Evolutionary conservation across 331 rosid species (phyloP).

Genomic region (Malus hybrid): DNA sequence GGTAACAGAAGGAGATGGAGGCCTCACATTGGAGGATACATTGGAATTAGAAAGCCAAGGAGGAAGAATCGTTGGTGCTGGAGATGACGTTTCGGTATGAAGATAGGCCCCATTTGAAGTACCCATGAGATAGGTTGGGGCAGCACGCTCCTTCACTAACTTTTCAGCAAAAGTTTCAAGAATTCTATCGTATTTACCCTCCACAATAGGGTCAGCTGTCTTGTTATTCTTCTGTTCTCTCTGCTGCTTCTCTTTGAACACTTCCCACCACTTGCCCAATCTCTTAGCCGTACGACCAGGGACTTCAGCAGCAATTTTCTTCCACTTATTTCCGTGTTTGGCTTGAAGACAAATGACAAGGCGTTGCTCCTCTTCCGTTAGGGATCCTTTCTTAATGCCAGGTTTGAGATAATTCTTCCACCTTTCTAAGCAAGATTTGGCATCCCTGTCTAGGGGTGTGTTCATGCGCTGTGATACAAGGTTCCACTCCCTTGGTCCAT

Average conservation of each 20-base stretch:
- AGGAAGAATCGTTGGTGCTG: slow-evolving; percentile 59
- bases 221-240: slow-evolving; percentile 53
- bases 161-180: slow-evolving; percentile 76
- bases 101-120: slow-evolving; percentile 66
- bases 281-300: slow-evolving; percentile 92
- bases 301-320: slow-evolving; percentile 79
- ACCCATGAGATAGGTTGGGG: slow-evolving; percentile 60
- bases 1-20: slow-evolving; percentile 84
- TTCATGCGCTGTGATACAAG: slow-evolving; percentile 81
- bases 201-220: slow-evolving; percentile 41
- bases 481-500: slow-evolving; percentile 84
- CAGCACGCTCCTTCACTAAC: slow-evolving; percentile 43
- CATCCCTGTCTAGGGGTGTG: slow-evolving; percentile 64
- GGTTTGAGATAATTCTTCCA: slow-evolving; percentile 91
- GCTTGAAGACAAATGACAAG: slow-evolving; percentile 76
- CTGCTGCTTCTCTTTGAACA: slow-evolving; percentile 83
- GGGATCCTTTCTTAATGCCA: slow-evolving; percentile 75
- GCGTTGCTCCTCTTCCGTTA: slow-evolving; percentile 76
- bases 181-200: slow-evolving; percentile 70
- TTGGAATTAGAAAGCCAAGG: slow-evolving; percentile 85
- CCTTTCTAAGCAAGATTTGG: slow-evolving; percentile 82
- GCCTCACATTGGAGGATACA: slow-evolving; percentile 40
- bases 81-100: slow-evolving; percentile 49
- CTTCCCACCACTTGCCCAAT: slow-evolving; percentile 98
- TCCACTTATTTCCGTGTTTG: slow-evolving; percentile 82